Evolutionary conservation across 176 grass and related monocot species (phyloP).

Genomic region (Cenchrus purpureus): DNA sequence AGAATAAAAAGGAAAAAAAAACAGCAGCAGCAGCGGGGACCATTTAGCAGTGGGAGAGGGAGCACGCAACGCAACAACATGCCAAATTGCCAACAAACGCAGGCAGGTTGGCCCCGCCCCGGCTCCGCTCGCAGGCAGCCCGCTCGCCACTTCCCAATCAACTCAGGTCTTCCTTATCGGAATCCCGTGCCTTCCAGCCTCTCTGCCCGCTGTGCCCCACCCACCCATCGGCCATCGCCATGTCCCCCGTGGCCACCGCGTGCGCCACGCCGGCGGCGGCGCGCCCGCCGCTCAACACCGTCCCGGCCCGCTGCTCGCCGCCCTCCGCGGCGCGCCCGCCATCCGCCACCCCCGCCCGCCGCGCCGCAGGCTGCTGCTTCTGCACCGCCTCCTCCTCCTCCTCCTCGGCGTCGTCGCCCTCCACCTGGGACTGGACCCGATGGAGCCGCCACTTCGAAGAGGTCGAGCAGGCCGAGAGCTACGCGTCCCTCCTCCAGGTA

Average conservation of each 20-base stretch:
- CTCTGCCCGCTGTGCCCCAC: constrained; percentile 42
- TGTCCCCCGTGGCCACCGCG: constrained; percentile 38
- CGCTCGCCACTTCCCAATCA: constrained; percentile 27
- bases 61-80: background rate
- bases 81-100: background rate
- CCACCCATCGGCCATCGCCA: constrained; percentile 10
- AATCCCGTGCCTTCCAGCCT: constrained; percentile 16
- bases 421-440: constrained; percentile 80
- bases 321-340: constrained; percentile 38
- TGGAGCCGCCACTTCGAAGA: constrained; percentile 91
- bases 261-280: constrained; percentile 60
- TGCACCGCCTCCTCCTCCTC: constrained; percentile 37
- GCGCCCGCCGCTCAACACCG: constrained; percentile 34
- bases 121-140: too few species aligned
- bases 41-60: background rate
- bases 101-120: background rate
- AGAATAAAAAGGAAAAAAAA: background rate
- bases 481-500: constrained; percentile 79
- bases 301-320: constrained; percentile 29
- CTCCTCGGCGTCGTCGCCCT: constrained; percentile 33
- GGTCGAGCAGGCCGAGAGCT: constrained; percentile 84
- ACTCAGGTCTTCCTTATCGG: constrained; percentile 6
- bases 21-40: background rate
- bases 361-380: constrained; percentile 34
- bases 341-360: background rate